Conservation (phyloP, 108 stramenopile genomes). For the Nitzschia inconspicua region DNA sequence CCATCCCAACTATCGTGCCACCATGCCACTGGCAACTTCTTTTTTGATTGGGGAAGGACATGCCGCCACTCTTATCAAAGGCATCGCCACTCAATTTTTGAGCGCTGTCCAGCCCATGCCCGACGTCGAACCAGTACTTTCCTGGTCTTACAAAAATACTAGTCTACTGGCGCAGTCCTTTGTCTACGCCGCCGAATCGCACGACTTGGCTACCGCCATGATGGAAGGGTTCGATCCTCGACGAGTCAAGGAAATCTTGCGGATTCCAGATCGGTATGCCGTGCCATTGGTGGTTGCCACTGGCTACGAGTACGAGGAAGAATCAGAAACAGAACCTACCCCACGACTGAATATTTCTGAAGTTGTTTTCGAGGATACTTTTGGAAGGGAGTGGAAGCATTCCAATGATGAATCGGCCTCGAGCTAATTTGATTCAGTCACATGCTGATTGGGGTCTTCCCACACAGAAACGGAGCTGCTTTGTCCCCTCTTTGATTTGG, state of each 20-base stretch:
- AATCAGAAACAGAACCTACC: background rate
- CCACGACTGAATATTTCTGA: conserved; percentile 64
- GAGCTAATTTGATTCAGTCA: too few relatives aligned
- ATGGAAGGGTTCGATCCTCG: conserved; percentile 82
- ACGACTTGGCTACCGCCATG: conserved; percentile 67
- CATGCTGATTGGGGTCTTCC: too few relatives aligned
- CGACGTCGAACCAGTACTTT: conserved; percentile 61
- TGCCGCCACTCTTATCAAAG: conserved; percentile 59
- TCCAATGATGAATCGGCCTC: too few relatives aligned
- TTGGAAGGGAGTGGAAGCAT: too few relatives aligned
- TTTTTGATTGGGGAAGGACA: conserved; percentile 79
- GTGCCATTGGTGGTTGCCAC: conserved; percentile 65
- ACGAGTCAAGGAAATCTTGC: conserved; percentile 55
- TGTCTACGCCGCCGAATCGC: conserved; percentile 58
- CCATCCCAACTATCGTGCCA: conserved; percentile 61
- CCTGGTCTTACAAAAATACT: conserved; percentile 77
- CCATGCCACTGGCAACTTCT: conserved; percentile 55
- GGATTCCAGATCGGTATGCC: conserved; percentile 72
- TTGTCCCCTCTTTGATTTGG: too few relatives aligned
- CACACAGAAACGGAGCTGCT: too few relatives aligned
- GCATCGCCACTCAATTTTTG: conserved; percentile 40
- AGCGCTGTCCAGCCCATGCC: conserved; percentile 71
- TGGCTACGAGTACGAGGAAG: conserved; percentile 65
- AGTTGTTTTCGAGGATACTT: conserved; percentile 71
- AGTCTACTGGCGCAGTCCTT: conserved; percentile 54